A percentile compares a stretch with the other conserved stretches of the same genome.
These are phyloP conservation scores for Penicillium sp. DNA, from an alignment of 2,329 filamentous ascomycete species.

Conservation along the genomic window DNA sequence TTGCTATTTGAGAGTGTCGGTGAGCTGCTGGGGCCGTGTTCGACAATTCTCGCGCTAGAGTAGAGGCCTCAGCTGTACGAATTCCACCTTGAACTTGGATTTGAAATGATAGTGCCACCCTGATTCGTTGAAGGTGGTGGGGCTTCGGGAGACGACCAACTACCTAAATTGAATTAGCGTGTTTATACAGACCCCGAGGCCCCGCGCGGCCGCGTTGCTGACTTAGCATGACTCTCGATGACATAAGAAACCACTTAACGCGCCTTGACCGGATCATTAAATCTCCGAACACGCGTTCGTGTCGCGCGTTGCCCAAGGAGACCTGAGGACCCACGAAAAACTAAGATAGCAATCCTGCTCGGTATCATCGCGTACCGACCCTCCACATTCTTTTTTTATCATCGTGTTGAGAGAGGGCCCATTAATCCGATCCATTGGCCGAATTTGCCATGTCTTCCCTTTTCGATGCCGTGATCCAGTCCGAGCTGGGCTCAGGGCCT, in stretches of 20 bases:
- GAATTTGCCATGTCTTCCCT: constrained; percentile 43
- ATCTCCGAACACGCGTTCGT: constrained; percentile 23
- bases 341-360: constrained; percentile 15
- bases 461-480: constrained; percentile 45
- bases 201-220: not conserved
- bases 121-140: not conserved
- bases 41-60: not conserved
- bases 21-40: not conserved
- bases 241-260: constrained; percentile 38
- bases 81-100: not conserved
- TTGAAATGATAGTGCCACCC: not conserved
- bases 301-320: constrained; percentile 31
- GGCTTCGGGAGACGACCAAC: not conserved
- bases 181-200: not conserved
- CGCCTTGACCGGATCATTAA: constrained; percentile 25
- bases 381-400: constrained; percentile 14
- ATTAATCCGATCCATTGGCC: constrained; percentile 20
- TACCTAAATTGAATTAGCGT: not conserved
- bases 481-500: constrained; percentile 41
- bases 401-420: not conserved
- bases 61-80: not conserved
- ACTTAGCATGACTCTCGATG: not conserved
- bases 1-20: not conserved
- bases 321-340: constrained; percentile 20
- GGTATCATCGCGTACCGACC: constrained; percentile 3